Evolutionary conservation across 352 stramenopile genomes (phyloP), one percentile per base, ranked within the genome.

Genomic region (Globisporangium irregulare): DNA sequence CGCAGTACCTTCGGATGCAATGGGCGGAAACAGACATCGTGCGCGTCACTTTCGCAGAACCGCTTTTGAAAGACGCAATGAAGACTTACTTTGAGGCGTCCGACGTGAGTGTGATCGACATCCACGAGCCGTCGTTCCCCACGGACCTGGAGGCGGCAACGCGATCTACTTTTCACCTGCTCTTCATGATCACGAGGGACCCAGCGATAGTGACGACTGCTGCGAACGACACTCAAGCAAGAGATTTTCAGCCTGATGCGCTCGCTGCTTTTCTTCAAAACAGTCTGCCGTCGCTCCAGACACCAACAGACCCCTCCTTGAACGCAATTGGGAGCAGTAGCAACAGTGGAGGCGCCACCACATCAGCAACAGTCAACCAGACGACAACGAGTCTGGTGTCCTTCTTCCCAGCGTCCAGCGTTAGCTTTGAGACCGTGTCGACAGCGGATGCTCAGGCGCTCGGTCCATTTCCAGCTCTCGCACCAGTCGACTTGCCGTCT

Each of bases 11-110:
- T 24, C 41, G 57, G 29, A 59, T 81, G 54, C 61, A 48, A 10
- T 81, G 75, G 75, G 34, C 67, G 14, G 69, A 73, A 59, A 71
- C 75, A 27, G 75, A 69, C 69, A 64, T 79, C 14, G 46, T 77
- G 18, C 70, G 75, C 29, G 54, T 81, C 34, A 73, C 75, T 24
- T 29, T 76, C 25, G 61, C 75, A 1, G 75, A 79, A 25, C 70
- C 70, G 48, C 20, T 62, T 55, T 57, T 81, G 29, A n/a, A 67
- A 27, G 20, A 46, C 24, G 73, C 64, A 0, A 64, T 69, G n/a
- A 72, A 75, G 36, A 25, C n/a, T 10, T 81, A 76, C 51, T 79
- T 72, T 34, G 34, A 62, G 8, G 73, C 67, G 15, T 50, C 68
- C 1, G 25, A 70, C 2, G 75, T 79, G 53, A 61, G 46, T 6